These are phyloP conservation scores for Dalechampia spathulata DNA, from an alignment of 441 rosid genomes.

Conservation along the genomic window DNA sequence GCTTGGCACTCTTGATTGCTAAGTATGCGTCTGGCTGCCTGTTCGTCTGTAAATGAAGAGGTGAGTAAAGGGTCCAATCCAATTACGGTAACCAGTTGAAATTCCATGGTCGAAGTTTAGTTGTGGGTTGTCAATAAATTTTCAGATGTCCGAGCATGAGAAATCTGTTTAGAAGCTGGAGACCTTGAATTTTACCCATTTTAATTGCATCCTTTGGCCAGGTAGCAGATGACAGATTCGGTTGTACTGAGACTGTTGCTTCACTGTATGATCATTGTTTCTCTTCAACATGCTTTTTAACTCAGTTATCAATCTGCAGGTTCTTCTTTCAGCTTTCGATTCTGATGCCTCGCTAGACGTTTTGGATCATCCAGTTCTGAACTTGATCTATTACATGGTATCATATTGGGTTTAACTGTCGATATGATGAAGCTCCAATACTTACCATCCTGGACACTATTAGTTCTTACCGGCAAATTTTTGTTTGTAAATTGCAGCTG, in stretches of 20 bases:
- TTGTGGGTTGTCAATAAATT: neutral
- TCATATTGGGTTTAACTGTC: neutral
- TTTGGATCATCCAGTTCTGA: slow-evolving; percentile 64
- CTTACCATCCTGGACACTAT: too few species aligned
- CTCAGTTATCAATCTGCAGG: slow-evolving; percentile 43
- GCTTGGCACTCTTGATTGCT: neutral
- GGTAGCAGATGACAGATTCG: neutral
- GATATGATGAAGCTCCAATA: neutral
- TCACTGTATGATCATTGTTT: neutral
- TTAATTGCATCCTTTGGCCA: neutral
- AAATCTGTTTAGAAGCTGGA: neutral
- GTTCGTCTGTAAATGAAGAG: neutral
- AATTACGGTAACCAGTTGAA: neutral
- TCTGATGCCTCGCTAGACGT: slow-evolving; percentile 54
- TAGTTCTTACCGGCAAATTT: too few species aligned
- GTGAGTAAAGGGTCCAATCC: neutral
- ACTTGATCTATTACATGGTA: slow-evolving; percentile 55
- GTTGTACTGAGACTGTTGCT: neutral
- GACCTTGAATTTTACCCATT: neutral
- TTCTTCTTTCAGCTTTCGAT: slow-evolving; percentile 51
- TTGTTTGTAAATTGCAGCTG: slow-evolving; percentile 33
- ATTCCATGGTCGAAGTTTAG: too few species aligned
- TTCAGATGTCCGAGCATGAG: neutral
- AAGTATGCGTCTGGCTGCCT: too few species aligned
- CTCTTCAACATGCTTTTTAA: neutral